A percentile compares a stretch with the other conserved stretches of the same genome.
These are phyloP conservation scores for Penicillium sclerotigenum DNA, from an alignment of 2,329 filamentous ascomycete species.

Conservation along the genomic window DNA sequence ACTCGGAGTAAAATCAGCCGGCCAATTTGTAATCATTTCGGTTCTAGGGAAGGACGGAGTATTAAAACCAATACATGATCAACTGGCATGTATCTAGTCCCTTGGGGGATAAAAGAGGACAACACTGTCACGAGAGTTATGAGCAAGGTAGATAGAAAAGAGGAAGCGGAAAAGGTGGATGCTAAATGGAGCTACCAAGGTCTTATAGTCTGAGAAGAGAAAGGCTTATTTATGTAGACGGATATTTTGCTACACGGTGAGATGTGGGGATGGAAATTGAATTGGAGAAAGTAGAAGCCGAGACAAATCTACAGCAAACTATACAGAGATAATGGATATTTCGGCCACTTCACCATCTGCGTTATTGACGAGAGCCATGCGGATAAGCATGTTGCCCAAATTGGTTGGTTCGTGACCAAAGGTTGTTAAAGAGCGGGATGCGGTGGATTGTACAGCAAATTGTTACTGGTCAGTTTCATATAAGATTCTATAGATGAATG, in stretches of 20 bases:
- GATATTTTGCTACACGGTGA: background rate
- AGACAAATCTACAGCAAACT: background rate
- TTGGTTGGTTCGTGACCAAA: background rate
- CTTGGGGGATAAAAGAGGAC: too few species aligned
- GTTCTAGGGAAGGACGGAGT: background rate
- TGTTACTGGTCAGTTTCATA: background rate
- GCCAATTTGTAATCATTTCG: background rate
- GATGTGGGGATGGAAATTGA: background rate
- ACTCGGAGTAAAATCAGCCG: constrained; percentile 4
- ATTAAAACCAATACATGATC: background rate
- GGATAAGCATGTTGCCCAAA: background rate
- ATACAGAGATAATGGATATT: background rate
- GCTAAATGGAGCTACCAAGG: background rate
- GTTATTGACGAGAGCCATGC: background rate
- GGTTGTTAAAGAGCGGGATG: background rate
- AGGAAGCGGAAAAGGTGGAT: background rate
- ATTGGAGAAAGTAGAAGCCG: background rate
- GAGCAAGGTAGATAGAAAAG: background rate
- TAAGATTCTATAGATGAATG: background rate
- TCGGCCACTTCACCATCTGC: background rate
- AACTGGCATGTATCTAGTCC: background rate
- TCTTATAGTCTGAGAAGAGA: background rate
- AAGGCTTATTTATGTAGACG: background rate
- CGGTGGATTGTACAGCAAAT: background rate
- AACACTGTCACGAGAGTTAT: too few species aligned